A percentile compares a stretch with the other conserved stretches of the same genome.
Conservation (phyloP, 2,329 filamentous ascomycete species). For the Xylaria sp. region DNA sequence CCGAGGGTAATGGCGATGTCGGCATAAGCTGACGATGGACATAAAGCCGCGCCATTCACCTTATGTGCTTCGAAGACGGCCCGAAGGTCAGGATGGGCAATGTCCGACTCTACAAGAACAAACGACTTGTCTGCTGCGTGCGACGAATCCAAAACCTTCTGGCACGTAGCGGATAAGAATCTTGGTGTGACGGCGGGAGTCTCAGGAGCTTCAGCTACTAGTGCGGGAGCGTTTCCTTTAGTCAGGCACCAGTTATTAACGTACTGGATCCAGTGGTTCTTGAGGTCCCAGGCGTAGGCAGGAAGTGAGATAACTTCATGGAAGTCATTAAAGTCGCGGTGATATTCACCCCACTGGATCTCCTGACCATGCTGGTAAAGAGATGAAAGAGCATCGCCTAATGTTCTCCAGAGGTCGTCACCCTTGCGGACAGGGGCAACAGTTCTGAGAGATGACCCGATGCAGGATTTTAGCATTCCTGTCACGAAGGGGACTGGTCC, state of each 20-base stretch:
- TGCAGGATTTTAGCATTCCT: conserved; percentile 34
- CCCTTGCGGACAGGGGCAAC: conserved; percentile 25
- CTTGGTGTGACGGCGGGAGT: conserved; percentile 4
- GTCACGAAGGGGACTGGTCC: conserved; percentile 37
- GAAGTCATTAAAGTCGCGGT: conserved; percentile 63
- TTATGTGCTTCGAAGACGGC: conserved; percentile 59
- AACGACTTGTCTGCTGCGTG: conserved; percentile 52
- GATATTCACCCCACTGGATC: conserved; percentile 65
- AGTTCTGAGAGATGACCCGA: conserved; percentile 21
- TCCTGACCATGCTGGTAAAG: conserved; percentile 61
- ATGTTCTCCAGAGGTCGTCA: conserved; percentile 54
- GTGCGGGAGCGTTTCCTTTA: conserved; percentile 63
- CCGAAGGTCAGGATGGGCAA: conserved; percentile 65
- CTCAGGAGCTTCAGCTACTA: conserved; percentile 16
- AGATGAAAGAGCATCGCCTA: conserved; percentile 59
- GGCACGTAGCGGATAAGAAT: conserved; percentile 8
- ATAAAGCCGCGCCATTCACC: conserved; percentile 46
- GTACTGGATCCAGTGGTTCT: conserved; percentile 62
- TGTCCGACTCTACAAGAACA: conserved; percentile 64
- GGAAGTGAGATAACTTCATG: conserved; percentile 67
- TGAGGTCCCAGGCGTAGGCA: conserved; percentile 70
- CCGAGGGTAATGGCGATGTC: conserved; percentile 69
- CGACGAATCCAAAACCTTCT: conserved; percentile 6
- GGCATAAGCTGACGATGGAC: conserved; percentile 62
- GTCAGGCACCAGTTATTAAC: conserved; percentile 70